Base-by-base conservation (phyloP, 176 grass and related monocot genomes). In the Puya raimondii region DNA sequence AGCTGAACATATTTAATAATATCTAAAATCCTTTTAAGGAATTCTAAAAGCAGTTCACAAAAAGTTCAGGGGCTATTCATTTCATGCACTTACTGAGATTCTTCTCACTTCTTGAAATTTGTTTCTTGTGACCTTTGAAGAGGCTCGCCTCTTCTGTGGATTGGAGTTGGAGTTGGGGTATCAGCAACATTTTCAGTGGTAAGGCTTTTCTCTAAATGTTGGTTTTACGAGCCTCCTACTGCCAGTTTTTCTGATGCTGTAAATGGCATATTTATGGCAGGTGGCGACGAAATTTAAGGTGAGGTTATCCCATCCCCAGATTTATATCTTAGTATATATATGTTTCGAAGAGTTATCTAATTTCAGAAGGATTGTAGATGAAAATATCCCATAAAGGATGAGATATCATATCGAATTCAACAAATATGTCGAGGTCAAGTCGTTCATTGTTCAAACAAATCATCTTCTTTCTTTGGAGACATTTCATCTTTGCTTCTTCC, bases 91-190 rank as follows among this genome's bases (percentile, higher is more conserved):
- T 17, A 59, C 54, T 10, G 54, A 15, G 20, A 17, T 59, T 15
- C 13, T 59, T 15, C 13, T 59, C 9, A 17, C 54, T 59, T 59
- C 2, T 59, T 59, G 7, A 17, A 58, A 59, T 59, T 59, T 20
- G 12, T 56, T 59, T 18, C 15, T 8, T 10, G 20, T 10, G 20
- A 71, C 25, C 14, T 73, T 49, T 88, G 21, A 80, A 99, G 94
- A 4, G 89, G 94, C 23, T 90, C 94, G 12, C 94, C 94, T 64
- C 84, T 93, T 70, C 93, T 99, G 77, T 99, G 94, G 94, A 82
- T 99, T 75, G 94, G 94, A 70, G 63, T 93, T 75, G 94, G 94
- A 64, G 89, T 99, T 57, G 94, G 83, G 22, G 77, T 99, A 15
- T 85, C 94, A 65, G 94, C 81, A 22, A 70, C 78, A 2, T 99